Evolutionary conservation across 169 alveolate genomes (phyloP), one percentile per base, ranked within the genome.

Genomic region (Babesia ovata): DNA sequence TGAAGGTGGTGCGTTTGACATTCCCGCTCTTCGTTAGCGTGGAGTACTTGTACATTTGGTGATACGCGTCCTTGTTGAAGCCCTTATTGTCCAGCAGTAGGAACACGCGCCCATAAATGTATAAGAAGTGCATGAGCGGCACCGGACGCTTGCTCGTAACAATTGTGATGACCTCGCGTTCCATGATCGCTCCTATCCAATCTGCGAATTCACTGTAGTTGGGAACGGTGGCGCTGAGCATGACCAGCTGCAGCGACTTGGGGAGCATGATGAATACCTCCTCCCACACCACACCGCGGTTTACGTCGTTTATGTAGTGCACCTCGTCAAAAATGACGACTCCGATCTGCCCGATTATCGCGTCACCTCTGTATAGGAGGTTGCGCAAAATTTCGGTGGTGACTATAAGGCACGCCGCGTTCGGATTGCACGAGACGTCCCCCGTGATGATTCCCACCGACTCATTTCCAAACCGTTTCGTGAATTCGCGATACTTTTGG

Each of bases 201-300:
- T 97, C 97, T 11, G 99, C 99, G 83, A 98, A 97, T 77, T 98
- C 99, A 82, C 88, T 88, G 86, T 96, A 97, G 79, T 98, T 97
- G 2, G 99, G 99, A 39, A 97, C 97, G 24, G 99, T 97, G 16
- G 99, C 99, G 75, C 98, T 94, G 36, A 98, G 92, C 95, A 97
- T 92, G 39, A 98, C 96, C 74, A 98, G 66, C 60, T 92, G 96
- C n/a, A 93, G 78, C 76, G 92, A 89, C 39, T 92, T 93, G 19
- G 96, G 98, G 21, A 98, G 91, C 94, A 97, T 90, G 49, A 98
- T 95, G 73, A 98, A 88, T 16, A 96, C 96, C 79, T 98, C 99
- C 85, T 98, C 99, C 99, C 99, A 98, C 16, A 98, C 99, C 45
- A 96, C 98, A 12, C 99, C 99, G 57, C 99, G 88, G 61, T 93